These are phyloP conservation scores for Debaryomyces castellii DNA, from an alignment of 805 yeast genomes.

Conservation along the genomic window DNA sequence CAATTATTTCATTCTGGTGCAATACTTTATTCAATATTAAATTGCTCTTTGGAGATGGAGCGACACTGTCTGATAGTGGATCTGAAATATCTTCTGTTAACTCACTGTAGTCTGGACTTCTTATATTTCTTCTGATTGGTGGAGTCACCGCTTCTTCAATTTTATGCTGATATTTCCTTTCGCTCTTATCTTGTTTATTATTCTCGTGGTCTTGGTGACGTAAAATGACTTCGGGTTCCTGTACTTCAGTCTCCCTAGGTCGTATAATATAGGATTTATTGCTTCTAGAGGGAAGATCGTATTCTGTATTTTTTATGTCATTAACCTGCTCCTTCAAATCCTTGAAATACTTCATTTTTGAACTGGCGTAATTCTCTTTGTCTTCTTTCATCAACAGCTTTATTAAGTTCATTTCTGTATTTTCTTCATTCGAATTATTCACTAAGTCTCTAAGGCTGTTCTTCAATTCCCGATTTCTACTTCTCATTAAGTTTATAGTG, in stretches of 20 bases:
- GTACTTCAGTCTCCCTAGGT: neutral
- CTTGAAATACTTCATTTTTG: conserved; percentile 11
- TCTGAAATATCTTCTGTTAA: neutral
- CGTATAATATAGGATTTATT: neutral
- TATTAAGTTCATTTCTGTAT: conserved; percentile 8
- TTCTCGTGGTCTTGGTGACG: neutral
- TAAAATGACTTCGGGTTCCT: neutral
- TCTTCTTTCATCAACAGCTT: conserved; percentile 5
- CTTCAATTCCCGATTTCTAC: conserved; percentile 8
- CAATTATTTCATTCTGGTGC: conserved; percentile 6
- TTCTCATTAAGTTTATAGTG: conserved; percentile 7
- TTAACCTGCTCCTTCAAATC: conserved; percentile 22
- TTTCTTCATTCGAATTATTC: conserved; percentile 6
- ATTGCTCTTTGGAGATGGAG: conserved; percentile 2
- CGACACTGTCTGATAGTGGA: neutral
- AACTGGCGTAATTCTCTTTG: conserved; percentile 2
- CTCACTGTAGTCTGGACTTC: neutral
- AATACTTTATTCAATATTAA: conserved; percentile 7
- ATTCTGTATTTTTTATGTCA: conserved; percentile 19
- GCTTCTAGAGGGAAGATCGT: conserved; percentile 14
- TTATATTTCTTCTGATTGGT: neutral
- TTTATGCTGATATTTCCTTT: neutral
- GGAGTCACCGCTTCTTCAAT: neutral
- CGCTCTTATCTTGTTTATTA: neutral
- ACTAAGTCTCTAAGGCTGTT: conserved; percentile 10